Evolutionary conservation across 129 eudicot species (phyloP).

Genomic region (Flaveria robusta): DNA sequence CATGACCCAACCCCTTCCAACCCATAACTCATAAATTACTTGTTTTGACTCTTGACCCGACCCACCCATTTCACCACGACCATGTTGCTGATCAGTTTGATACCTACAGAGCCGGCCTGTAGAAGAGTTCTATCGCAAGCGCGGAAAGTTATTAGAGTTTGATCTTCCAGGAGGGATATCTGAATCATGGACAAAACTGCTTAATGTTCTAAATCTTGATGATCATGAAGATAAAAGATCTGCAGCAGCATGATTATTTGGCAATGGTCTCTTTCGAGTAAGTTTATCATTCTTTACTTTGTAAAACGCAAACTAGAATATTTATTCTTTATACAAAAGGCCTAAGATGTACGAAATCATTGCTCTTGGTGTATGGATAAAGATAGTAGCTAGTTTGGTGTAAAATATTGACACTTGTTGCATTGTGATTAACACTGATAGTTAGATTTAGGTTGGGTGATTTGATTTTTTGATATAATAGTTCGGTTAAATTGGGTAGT

Average conservation of each 20-base stretch:
- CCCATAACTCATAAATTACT: not conserved
- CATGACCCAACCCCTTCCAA: not conserved
- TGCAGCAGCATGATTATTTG: slow-evolving; percentile 62
- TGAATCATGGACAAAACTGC: slow-evolving; percentile 83
- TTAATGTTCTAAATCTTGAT: slow-evolving; percentile 66
- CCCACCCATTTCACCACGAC: not conserved
- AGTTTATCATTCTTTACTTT: slow-evolving; percentile 51
- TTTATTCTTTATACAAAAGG: slow-evolving; percentile 36
- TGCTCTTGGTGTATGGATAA: slow-evolving; percentile 18
- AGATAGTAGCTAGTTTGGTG: slow-evolving; percentile 14
- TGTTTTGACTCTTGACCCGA: not conserved
- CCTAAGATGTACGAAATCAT: slow-evolving; percentile 31
- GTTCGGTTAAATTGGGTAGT: not conserved
- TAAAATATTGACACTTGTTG: slow-evolving; percentile 13
- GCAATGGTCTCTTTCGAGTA: slow-evolving; percentile 17
- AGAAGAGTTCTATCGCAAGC: slow-evolving; percentile 69
- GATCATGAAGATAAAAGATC: slow-evolving; percentile 55
- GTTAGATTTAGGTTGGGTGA: not conserved
- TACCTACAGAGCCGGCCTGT: slow-evolving; percentile 67
- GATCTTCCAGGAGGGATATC: slow-evolving; percentile 94
- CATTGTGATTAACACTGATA: not conserved
- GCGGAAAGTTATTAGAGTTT: slow-evolving; percentile 79
- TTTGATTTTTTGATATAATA: not conserved
- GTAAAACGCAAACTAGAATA: slow-evolving; percentile 33
- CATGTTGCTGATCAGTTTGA: not conserved